These are phyloP conservation scores for Oidiodendron maius DNA, from an alignment of 495 filamentous ascomycete genomes.

Conservation along the genomic window DNA sequence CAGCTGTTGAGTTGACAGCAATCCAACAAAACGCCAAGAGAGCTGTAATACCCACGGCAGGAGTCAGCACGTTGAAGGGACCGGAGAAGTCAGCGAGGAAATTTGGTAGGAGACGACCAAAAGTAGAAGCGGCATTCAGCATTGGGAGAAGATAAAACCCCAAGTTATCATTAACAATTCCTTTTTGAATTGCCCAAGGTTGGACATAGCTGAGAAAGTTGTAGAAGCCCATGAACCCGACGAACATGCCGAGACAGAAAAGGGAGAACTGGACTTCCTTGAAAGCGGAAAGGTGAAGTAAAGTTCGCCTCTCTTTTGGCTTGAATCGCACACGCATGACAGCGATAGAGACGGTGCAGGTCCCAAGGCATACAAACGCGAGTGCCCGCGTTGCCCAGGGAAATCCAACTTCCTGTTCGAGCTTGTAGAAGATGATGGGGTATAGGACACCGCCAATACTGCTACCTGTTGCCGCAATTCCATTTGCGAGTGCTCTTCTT, in stretches of 20 bases:
- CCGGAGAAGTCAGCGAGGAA: too few relatives aligned
- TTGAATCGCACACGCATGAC: background rate
- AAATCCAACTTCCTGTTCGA: conserved; percentile 58
- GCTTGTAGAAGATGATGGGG: conserved; percentile 57
- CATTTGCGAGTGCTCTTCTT: conserved; percentile 56
- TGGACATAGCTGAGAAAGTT: too few relatives aligned
- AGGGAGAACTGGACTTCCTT: background rate
- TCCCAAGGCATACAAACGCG: conserved; percentile 56
- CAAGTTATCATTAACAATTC: too few relatives aligned
- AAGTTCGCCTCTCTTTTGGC: background rate
- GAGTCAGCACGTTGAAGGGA: too few relatives aligned
- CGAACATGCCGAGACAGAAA: background rate
- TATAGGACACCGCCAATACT: conserved; percentile 52
- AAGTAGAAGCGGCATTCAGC: too few relatives aligned
- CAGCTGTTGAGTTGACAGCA: too few relatives aligned
- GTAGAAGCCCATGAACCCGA: background rate
- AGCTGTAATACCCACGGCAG: too few relatives aligned
- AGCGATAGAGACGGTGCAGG: conserved; percentile 20
- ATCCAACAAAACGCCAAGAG: too few relatives aligned
- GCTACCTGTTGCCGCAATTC: conserved; percentile 24
- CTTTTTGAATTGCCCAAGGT: too few relatives aligned
- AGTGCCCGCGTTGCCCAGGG: conserved; percentile 62
- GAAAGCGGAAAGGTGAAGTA: background rate
- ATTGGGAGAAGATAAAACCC: too few relatives aligned
- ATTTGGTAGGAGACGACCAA: too few relatives aligned